phyloP scores from a whole-genome alignment of 805 yeast genomes.

The Wickerhamiella domercqiae region DNA sequence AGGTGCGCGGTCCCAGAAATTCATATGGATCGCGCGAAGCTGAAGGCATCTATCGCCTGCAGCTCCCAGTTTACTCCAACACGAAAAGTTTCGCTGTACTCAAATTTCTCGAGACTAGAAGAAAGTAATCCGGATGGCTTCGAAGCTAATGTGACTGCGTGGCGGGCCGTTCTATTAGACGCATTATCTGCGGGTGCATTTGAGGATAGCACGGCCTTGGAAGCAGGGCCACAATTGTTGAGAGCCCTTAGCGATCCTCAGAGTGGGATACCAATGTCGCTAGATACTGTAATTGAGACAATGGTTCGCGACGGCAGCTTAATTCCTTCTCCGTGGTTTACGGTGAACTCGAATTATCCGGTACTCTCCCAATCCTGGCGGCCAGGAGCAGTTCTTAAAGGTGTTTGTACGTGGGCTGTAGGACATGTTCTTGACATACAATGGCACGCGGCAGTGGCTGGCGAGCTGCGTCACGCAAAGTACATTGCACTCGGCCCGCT shows the following conservation, averaged over 20 bases:
- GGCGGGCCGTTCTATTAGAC: slow-evolving; percentile 28
- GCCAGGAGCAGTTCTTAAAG: slow-evolving; percentile 1
- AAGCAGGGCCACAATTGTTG: slow-evolving; percentile 17
- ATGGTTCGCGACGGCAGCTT: slow-evolving; percentile 17
- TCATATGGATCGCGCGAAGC: slow-evolving; percentile 12
- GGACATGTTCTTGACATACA: slow-evolving; percentile 7
- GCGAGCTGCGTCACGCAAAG: slow-evolving; percentile 17
- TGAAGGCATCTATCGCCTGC: slow-evolving; percentile 7
- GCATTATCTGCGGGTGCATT: slow-evolving; percentile 20
- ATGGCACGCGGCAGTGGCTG: slow-evolving; percentile 17
- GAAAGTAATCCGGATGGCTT: slow-evolving; percentile 35
- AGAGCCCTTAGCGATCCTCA: slow-evolving; percentile 15
- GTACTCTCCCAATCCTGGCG: slow-evolving; percentile 4
- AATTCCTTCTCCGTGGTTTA: slow-evolving; percentile 18
- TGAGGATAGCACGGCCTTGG: slow-evolving; percentile 18
- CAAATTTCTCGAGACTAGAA: slow-evolving; percentile 31
- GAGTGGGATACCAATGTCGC: slow-evolving; percentile 22
- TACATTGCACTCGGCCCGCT: slow-evolving; percentile 17
- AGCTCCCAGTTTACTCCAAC: slow-evolving; percentile 27
- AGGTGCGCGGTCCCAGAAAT: not conserved
- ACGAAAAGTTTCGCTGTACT: slow-evolving; percentile 33
- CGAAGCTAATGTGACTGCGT: slow-evolving; percentile 33
- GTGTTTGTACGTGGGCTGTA: slow-evolving; percentile 7
- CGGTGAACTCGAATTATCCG: slow-evolving; percentile 5
- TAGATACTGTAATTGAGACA: slow-evolving; percentile 20